phyloP scores from a whole-genome alignment of 768 basidiomycete genomes.

The Pseudohyphozyma bogoriensis region DNA sequence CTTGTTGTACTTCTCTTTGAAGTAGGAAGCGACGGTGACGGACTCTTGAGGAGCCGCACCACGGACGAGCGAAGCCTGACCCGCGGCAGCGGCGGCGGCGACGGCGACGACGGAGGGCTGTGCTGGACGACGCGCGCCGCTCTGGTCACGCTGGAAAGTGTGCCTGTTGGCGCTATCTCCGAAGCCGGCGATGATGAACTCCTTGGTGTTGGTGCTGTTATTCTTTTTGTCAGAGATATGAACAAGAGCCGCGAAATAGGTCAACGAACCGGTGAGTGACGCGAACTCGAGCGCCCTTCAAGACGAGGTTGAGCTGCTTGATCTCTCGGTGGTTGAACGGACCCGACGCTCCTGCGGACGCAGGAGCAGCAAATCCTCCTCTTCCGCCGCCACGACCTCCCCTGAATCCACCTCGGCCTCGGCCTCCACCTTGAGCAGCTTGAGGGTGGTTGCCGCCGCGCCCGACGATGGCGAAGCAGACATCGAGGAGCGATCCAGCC shows the following conservation, averaged over 20 bases:
- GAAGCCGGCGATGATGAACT: constrained; percentile 16
- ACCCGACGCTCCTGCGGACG: no score
- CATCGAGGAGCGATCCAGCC: constrained; percentile 8
- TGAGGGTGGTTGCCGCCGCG: not conserved
- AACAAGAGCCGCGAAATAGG: not conserved
- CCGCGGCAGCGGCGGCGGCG: constrained; percentile 11
- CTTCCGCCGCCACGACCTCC: constrained; percentile 1
- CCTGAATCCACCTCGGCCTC: constrained; percentile 2
- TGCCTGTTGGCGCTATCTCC: constrained; percentile 15
- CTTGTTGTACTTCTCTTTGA: constrained; percentile 9
- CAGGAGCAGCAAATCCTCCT: not conserved
- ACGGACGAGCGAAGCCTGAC: not conserved
- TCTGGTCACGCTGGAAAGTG: not conserved
- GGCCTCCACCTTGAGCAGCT: not conserved
- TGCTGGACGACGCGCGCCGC: not conserved
- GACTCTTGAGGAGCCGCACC: not conserved
- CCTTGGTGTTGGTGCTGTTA: constrained; percentile 6
- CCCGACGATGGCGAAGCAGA: constrained; percentile 17
- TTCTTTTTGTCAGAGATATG: no score
- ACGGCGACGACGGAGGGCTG: constrained; percentile 7
- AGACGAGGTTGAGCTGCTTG: constrained; percentile 8
- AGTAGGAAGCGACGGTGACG: constrained; percentile 16
- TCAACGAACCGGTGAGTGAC: constrained; percentile 12
- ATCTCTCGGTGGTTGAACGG: constrained; percentile 6
- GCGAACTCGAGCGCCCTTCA: constrained; percentile 15